These are phyloP conservation scores for Astrothelium macrocarpum DNA, from an alignment of 495 filamentous ascomycete genomes.

Conservation along the genomic window DNA sequence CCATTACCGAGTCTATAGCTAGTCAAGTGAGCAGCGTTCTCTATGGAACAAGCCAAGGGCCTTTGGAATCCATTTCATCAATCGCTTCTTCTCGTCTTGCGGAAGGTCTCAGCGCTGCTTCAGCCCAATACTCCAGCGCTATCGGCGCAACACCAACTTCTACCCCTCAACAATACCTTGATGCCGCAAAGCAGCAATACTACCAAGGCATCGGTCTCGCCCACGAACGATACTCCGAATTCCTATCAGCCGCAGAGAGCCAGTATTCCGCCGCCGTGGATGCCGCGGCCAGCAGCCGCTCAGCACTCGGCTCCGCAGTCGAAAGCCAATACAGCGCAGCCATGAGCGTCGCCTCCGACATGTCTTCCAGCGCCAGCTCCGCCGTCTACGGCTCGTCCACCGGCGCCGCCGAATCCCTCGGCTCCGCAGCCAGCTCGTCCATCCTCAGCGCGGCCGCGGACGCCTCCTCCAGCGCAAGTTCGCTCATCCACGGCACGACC, in stretches of 20 bases:
- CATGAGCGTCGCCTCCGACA: not conserved
- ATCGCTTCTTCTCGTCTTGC: conserved; percentile 55
- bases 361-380: conserved; percentile 6
- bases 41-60: conserved; percentile 32
- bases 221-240: conserved; percentile 66
- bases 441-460: conserved; percentile 31
- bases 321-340: conserved; percentile 39
- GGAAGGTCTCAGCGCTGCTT: conserved; percentile 54
- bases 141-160: conserved; percentile 48
- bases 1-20: conserved; percentile 34
- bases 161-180: conserved; percentile 45
- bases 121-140: conserved; percentile 52
- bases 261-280: conserved; percentile 35
- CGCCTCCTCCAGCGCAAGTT: conserved; percentile 20
- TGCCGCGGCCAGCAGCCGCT: conserved; percentile 5
- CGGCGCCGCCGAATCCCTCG: conserved; percentile 27
- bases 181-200: conserved; percentile 59
- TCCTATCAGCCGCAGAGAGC: conserved; percentile 51
- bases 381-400: conserved; percentile 32
- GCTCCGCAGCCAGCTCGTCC: conserved; percentile 33
- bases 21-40: conserved; percentile 4
- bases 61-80: conserved; percentile 49
- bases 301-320: conserved; percentile 36
- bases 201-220: conserved; percentile 69
- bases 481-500: conserved; percentile 34